These are phyloP conservation scores for Diospyros kaki DNA, from an alignment of 148 eudicot genomes.

Conservation along the genomic window DNA sequence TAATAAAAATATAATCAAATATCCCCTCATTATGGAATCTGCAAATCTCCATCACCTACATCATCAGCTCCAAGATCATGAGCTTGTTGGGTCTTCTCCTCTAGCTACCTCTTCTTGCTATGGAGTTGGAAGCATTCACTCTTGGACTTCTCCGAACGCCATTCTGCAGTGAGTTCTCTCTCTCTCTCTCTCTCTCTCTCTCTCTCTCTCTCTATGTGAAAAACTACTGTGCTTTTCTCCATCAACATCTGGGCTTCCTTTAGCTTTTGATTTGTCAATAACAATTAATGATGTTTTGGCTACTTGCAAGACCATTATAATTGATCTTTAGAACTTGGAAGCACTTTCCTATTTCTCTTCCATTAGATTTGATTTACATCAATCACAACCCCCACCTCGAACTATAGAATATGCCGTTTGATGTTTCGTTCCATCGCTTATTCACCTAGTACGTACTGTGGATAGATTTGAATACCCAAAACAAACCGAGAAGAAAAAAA, in stretches of 20 bases:
- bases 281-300: constrained; percentile 9
- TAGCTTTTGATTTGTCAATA: constrained; percentile 8
- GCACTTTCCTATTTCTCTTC: constrained; percentile 13
- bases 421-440: neutral
- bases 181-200: constrained; percentile 3
- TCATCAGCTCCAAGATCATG: constrained; percentile 43
- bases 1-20: constrained; percentile 4
- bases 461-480: neutral
- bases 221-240: neutral
- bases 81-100: constrained; percentile 34
- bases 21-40: constrained; percentile 51
- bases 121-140: constrained; percentile 27
- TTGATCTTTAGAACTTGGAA: constrained; percentile 14
- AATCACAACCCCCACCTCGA: constrained; percentile 7
- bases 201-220: neutral
- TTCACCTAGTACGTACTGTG: neutral
- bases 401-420: constrained; percentile 11
- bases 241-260: constrained; percentile 2
- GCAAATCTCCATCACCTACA: constrained; percentile 46
- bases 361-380: constrained; percentile 23
- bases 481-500: neutral
- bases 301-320: constrained; percentile 1
- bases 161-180: constrained; percentile 46
- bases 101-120: constrained; percentile 37
- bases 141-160: constrained; percentile 40